These are phyloP conservation scores for Babesia gibsoni DNA, from an alignment of 169 alveolate genomes.

Conservation along the genomic window DNA sequence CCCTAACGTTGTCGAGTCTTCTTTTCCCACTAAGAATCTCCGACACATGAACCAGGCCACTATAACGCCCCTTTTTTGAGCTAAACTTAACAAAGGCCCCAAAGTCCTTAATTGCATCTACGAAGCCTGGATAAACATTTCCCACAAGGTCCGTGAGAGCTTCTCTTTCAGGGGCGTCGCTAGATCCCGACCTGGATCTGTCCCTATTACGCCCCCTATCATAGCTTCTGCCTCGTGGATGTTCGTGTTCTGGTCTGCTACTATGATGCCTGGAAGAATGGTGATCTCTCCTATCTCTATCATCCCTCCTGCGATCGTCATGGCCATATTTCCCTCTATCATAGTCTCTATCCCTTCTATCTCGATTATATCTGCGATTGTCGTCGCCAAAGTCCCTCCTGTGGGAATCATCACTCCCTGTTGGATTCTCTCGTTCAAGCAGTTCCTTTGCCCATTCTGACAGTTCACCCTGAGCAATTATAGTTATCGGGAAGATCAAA, in stretches of 20 bases:
- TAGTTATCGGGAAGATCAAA: background rate
- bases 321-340: conserved; percentile 2
- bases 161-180: background rate
- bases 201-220: background rate
- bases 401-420: background rate
- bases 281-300: background rate
- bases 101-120: conserved; percentile 68
- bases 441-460: conserved; percentile 61
- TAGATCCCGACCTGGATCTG: background rate
- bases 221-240: too few species aligned
- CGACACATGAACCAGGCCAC: conserved; percentile 78
- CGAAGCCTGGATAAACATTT: conserved; percentile 67
- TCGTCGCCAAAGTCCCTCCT: background rate
- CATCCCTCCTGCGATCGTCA: background rate
- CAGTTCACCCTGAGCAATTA: conserved; percentile 22
- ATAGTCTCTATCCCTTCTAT: conserved; percentile 10
- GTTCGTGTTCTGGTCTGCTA: background rate
- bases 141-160: background rate
- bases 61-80: conserved; percentile 65
- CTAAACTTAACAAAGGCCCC: conserved; percentile 76
- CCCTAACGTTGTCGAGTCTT: conserved; percentile 30
- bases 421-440: conserved; percentile 32
- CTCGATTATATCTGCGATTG: background rate
- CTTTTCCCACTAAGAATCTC: conserved; percentile 61
- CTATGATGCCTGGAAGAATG: background rate